phyloP scores from a whole-genome alignment of 208 protist genomes.

The Porcisia hertigi region DNA sequence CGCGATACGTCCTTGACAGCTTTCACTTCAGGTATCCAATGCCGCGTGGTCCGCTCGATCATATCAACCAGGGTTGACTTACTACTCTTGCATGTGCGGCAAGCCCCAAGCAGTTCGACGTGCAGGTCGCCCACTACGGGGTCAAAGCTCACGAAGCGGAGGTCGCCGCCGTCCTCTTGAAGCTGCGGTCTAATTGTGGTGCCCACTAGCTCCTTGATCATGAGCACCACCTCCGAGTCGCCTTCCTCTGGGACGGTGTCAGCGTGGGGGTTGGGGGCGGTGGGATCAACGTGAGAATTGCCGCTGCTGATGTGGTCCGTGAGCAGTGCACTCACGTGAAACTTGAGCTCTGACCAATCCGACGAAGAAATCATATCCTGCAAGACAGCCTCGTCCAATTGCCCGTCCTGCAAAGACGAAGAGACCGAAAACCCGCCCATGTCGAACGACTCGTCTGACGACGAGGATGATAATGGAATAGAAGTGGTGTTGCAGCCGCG shows the following conservation, averaged over 20 bases:
- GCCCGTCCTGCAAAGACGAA: slow-evolving; percentile 35
- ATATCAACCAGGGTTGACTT: slow-evolving; percentile 84
- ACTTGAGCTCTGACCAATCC: slow-evolving; percentile 83
- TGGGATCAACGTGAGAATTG: slow-evolving; percentile 64
- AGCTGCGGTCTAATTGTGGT: slow-evolving; percentile 87
- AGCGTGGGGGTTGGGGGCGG: slow-evolving; percentile 77
- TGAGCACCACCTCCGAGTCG: slow-evolving; percentile 86
- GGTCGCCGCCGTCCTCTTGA: slow-evolving; percentile 92
- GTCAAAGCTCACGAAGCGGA: slow-evolving; percentile 82
- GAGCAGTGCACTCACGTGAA: slow-evolving; percentile 80
- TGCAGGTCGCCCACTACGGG: slow-evolving; percentile 55
- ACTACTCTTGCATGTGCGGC: slow-evolving; percentile 85
- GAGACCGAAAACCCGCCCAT: slow-evolving; percentile 43
- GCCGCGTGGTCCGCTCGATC: slow-evolving; percentile 89
- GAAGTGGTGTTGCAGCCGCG: background rate
- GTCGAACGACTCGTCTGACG: slow-evolving; percentile 27
- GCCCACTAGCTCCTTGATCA: slow-evolving; percentile 91
- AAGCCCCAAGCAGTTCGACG: slow-evolving; percentile 92
- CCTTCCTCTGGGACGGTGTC: slow-evolving; percentile 84
- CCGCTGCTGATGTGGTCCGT: slow-evolving; percentile 87
- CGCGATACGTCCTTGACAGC: slow-evolving; percentile 59
- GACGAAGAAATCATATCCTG: slow-evolving; percentile 57
- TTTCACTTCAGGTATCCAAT: slow-evolving; percentile 91
- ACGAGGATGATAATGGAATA: background rate
- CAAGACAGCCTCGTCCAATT: slow-evolving; percentile 58